Evolutionary conservation across 352 stramenopile genomes (phyloP).

Genomic region (Pythium phragmitis): DNA sequence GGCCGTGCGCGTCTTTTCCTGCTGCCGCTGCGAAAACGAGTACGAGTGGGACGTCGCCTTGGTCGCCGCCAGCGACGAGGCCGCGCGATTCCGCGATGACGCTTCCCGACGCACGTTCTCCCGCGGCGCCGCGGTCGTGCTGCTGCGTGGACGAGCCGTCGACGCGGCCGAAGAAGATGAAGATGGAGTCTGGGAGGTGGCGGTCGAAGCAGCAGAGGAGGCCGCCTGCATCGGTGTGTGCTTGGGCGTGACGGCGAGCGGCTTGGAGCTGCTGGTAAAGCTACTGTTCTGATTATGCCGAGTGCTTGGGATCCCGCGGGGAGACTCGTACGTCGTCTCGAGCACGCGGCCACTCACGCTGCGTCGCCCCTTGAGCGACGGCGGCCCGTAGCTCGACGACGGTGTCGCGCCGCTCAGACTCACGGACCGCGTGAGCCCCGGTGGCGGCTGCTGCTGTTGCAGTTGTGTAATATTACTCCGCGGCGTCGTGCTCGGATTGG

Average conservation of each 20-base stretch:
- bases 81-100: slow-evolving; percentile 14
- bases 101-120: slow-evolving; percentile 14
- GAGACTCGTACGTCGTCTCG: slow-evolving; percentile 8
- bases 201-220: too few species aligned
- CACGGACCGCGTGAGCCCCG: slow-evolving; percentile 13
- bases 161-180: background rate
- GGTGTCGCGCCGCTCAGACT: background rate
- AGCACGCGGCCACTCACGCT: slow-evolving; percentile 18
- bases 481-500: slow-evolving; percentile 7
- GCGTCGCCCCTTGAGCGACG: slow-evolving; percentile 9
- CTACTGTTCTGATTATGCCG: background rate
- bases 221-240: too few species aligned
- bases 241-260: background rate
- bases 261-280: slow-evolving; percentile 5
- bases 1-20: slow-evolving; percentile 27
- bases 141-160: slow-evolving; percentile 17
- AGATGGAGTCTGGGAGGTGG: background rate
- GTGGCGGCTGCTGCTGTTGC: slow-evolving; percentile 1
- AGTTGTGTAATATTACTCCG: background rate
- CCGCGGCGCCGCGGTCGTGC: slow-evolving; percentile 12
- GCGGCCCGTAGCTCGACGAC: background rate
- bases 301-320: too few species aligned
- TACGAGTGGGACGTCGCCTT: slow-evolving; percentile 22
- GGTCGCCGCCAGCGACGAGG: background rate
- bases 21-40: slow-evolving; percentile 24